A percentile compares a stretch with the other conserved stretches of the same genome.
phyloP scores from a whole-genome alignment of 176 grass and related monocot species.

The Puya raimondii region DNA sequence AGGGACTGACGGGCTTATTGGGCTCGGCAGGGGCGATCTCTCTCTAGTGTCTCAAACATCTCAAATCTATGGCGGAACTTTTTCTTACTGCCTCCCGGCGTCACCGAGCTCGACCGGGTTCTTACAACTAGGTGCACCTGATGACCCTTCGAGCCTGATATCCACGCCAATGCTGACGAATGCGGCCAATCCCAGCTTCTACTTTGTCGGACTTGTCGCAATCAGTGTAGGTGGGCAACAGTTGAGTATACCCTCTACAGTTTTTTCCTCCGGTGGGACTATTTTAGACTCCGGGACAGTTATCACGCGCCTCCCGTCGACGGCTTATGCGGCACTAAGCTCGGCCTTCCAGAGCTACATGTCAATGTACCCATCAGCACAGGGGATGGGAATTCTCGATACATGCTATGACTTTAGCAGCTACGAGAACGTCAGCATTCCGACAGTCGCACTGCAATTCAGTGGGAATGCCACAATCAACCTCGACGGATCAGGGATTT shows the following conservation, averaged over 20 bases:
- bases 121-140: neutral
- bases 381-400: conserved; percentile 30
- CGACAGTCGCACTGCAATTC: conserved; percentile 28
- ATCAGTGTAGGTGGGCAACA: conserved; percentile 7
- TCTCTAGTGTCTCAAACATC: conserved; percentile 55
- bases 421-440: neutral
- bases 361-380: neutral
- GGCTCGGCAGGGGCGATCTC: conserved; percentile 62
- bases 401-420: conserved; percentile 26
- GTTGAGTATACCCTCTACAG: neutral
- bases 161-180: conserved; percentile 5
- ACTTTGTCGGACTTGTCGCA: conserved; percentile 7
- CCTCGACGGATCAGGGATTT: conserved; percentile 2
- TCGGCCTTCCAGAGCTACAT: conserved; percentile 13
- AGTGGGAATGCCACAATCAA: conserved; percentile 28
- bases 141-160: neutral
- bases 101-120: conserved; percentile 42
- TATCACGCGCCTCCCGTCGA: conserved; percentile 26
- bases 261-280: neutral
- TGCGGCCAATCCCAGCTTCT: conserved; percentile 2
- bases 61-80: conserved; percentile 54
- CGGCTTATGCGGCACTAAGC: conserved; percentile 24
- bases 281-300: conserved; percentile 34
- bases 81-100: conserved; percentile 80
- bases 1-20: conserved; percentile 67